Conservation (phyloP, 805 yeast species). For the Grigorovia jiainica region DNA sequence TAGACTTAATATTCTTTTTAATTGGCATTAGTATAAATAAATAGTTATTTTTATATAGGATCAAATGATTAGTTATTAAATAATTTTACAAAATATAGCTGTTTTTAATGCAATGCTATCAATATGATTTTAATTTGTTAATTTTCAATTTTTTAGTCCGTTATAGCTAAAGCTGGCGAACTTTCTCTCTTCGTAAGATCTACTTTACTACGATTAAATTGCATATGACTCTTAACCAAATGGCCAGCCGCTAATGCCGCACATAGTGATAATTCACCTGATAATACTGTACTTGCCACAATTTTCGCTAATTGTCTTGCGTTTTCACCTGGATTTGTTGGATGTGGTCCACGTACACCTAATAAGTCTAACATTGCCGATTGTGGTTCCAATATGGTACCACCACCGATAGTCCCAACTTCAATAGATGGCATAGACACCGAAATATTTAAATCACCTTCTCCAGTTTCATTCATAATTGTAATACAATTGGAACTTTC, state of each 20-base stretch:
- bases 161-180: no score
- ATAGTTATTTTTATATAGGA: no score
- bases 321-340: constrained; percentile 86
- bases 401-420: constrained; percentile 99
- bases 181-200: not conserved
- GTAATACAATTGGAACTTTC: constrained; percentile 97
- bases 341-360: constrained; percentile 94
- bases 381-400: constrained; percentile 95
- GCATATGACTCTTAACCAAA: constrained; percentile 95
- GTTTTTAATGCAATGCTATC: no score
- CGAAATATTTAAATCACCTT: constrained; percentile 79
- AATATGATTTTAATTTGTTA: no score
- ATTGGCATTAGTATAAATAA: no score
- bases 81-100: no score
- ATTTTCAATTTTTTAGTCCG: no score
- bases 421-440: constrained; percentile 99
- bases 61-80: not conserved
- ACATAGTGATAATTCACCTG: constrained; percentile 90
- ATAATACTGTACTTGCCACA: constrained; percentile 89
- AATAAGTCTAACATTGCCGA: constrained; percentile 89
- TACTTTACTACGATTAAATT: constrained; percentile 66
- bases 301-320: constrained; percentile 88
- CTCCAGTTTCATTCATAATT: constrained; percentile 69
- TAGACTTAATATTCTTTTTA: no score
- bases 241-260: constrained; percentile 98